A percentile compares a stretch with the other conserved stretches of the same genome.
Evolutionary conservation across 2,329 filamentous ascomycete genomes (phyloP).

Genomic region (Podosphaera leucotricha): DNA sequence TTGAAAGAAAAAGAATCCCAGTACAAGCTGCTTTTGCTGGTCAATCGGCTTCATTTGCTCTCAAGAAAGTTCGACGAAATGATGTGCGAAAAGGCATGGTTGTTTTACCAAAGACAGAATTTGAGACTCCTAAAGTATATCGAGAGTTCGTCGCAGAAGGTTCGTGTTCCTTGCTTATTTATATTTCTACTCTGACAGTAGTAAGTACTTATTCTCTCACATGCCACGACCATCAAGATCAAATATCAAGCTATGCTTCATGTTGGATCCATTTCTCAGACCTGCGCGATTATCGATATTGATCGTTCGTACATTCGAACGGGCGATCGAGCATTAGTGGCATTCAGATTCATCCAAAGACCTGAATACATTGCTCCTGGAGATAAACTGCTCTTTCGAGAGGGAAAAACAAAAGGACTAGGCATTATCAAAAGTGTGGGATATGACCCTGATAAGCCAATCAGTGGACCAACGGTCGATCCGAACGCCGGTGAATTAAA

Average conservation of each 20-base stretch:
- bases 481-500: no score
- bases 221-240: constrained; percentile 89
- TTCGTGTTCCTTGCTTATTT: constrained; percentile 14
- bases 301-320: constrained; percentile 89
- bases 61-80: constrained; percentile 69
- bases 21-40: constrained; percentile 77
- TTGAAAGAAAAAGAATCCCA: constrained; percentile 78
- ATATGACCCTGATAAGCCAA: constrained; percentile 44
- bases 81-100: constrained; percentile 98
- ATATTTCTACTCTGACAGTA: not conserved
- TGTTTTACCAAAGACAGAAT: constrained; percentile 62
- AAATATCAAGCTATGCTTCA: constrained; percentile 98
- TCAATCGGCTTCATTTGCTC: constrained; percentile 75
- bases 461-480: constrained; percentile 8
- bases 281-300: constrained; percentile 91
- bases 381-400: constrained; percentile 75
- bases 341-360: constrained; percentile 81
- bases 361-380: constrained; percentile 81
- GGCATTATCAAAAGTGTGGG: constrained; percentile 84
- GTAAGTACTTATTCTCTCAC: constrained; percentile 70
- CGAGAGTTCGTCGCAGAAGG: constrained; percentile 59
- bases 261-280: constrained; percentile 83
- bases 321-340: constrained; percentile 79
- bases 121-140: constrained; percentile 44
- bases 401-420: constrained; percentile 82